Evolutionary conservation across 108 stramenopile genomes (phyloP), one percentile per base, ranked within the genome.

Genomic region (Mediolabrus comicus): DNA sequence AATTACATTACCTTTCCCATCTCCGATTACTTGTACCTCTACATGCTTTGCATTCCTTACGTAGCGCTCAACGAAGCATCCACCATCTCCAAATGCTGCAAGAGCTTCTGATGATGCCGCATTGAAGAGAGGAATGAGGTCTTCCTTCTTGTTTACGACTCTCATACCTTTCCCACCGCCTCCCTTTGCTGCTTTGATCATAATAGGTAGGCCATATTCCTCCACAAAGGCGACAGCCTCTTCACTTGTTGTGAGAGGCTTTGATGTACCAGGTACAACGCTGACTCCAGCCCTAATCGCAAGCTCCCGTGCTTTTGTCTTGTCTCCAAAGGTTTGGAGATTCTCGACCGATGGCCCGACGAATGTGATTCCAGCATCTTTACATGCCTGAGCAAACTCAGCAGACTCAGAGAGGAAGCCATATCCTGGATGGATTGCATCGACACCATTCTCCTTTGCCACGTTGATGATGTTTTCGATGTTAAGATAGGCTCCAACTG

Each of bases 131-230:
- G 74, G 83, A 17, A 69, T 59, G 35, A 84, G 80, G 43, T 92
- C 91, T 55, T 79, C 79, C 53, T 75, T 82, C 68, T 82, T 80
- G 25, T 54, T 60, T 52, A 92, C 92, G 17, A 95, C 85, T 31
- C 94, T 86, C 94, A 95, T 95, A 8, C 94, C 94, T 82, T 95
- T 95, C 38, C 94, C 94, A 26, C 94, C 94, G 8, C 94, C 94
- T 25, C 94, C 94, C 27, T 91, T 92, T 39, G 66, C 69, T 11
- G 94, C 94, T 81, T 95, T 95, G 82, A 95, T 87, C 86, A 95
- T 95, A 9, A 95, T 89, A 16, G 94, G 94, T 64, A 91, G 90
- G 12, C 94, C 92, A 31, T 93, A 86, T 28, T 95, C 80, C 16
- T 79, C 71, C 16, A 90, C 84, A 53, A 95, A 77, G 19, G 35